Evolutionary conservation across 768 basidiomycete genomes (phyloP).

Genomic region (Lentinus tigrinus): DNA sequence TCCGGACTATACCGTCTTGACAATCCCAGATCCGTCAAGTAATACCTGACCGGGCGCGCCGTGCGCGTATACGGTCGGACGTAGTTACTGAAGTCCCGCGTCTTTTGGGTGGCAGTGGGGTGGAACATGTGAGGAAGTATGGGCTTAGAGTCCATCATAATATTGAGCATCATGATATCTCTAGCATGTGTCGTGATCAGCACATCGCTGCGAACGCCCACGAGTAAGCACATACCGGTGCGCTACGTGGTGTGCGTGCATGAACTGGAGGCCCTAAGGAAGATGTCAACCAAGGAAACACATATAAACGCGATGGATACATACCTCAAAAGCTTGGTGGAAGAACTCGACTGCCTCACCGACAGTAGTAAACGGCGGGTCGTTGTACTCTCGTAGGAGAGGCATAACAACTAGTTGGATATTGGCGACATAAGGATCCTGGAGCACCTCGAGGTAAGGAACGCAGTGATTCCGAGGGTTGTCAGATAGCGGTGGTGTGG

Average conservation of each 20-base stretch:
- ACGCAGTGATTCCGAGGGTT: conserved; percentile 19
- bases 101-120: not conserved
- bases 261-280: conserved; percentile 16
- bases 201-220: not conserved
- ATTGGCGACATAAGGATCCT: not conserved
- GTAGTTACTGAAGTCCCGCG: conserved; percentile 17
- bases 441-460: conserved; percentile 14
- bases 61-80: conserved; percentile 24
- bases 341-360: conserved; percentile 1
- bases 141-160: conserved; percentile 20
- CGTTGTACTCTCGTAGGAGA: not conserved
- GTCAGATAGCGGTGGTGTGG: not conserved
- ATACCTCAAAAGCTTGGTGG: not conserved
- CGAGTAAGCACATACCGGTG: conserved; percentile 5
- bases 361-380: not conserved
- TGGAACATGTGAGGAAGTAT: conserved; percentile 8
- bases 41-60: conserved; percentile 30
- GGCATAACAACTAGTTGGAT: conserved; percentile 14
- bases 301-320: not conserved
- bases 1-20: conserved; percentile 7
- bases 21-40: conserved; percentile 16
- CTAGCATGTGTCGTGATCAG: not conserved
- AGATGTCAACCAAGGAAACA: not conserved
- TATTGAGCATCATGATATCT: conserved; percentile 8
- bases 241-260: conserved; percentile 14